These are phyloP conservation scores for Yamadazyma diddensiae DNA, from an alignment of 1,139 yeast genomes.

Conservation along the genomic window DNA sequence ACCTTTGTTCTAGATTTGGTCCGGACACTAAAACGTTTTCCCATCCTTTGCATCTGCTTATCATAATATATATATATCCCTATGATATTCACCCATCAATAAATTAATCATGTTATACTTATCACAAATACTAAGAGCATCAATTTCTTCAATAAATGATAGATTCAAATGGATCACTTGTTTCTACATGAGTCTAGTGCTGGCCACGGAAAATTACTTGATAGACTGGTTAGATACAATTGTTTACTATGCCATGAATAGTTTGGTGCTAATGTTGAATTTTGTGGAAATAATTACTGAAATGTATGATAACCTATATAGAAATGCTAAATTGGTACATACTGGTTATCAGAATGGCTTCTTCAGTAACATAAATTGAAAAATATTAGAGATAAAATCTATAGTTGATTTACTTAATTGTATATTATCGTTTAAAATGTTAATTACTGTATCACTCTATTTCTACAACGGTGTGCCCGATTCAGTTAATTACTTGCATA, in stretches of 20 bases:
- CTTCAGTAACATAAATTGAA: conserved; percentile 29
- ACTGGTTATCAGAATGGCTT: conserved; percentile 28
- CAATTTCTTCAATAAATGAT: neutral
- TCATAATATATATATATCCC: no score
- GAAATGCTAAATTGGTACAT: conserved; percentile 23
- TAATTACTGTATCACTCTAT: no score
- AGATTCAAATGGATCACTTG: neutral
- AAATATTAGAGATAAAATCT: no score
- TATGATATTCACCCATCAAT: no score
- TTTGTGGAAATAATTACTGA: conserved; percentile 25
- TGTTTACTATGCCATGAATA: conserved; percentile 27
- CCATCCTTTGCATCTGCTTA: no score
- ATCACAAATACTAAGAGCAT: neutral
- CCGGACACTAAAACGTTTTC: no score
- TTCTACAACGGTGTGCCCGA: no score
- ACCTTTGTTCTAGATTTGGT: neutral
- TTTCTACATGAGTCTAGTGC: no score
- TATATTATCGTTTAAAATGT: no score
- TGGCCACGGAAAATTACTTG: neutral
- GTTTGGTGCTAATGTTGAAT: conserved; percentile 23
- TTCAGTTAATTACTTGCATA: no score
- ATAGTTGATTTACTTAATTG: no score
- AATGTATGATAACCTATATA: conserved; percentile 17
- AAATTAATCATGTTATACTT: neutral
- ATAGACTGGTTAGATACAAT: conserved; percentile 21